These are phyloP conservation scores for Fusarium coffeatum DNA, from an alignment of 2,329 filamentous ascomycete genomes.

Conservation along the genomic window DNA sequence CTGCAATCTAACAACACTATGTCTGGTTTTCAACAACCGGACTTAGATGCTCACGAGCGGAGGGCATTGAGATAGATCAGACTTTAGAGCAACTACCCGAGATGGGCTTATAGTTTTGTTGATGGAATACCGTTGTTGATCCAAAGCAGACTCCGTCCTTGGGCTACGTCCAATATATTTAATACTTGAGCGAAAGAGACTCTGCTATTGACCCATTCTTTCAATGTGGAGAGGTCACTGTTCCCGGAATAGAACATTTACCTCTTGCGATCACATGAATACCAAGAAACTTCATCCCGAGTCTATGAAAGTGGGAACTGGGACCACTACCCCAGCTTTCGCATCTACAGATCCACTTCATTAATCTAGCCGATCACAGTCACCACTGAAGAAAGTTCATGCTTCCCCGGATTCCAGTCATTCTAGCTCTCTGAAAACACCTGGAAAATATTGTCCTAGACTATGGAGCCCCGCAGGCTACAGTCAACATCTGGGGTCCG, in stretches of 20 bases:
- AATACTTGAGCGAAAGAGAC: no score
- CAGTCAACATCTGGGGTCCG: background rate
- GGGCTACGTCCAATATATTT: no score
- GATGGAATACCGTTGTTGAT: no score
- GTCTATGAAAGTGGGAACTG: background rate
- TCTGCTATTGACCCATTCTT: no score
- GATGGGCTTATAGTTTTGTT: no score
- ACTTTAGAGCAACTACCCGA: accelerated
- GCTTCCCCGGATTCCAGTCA: background rate
- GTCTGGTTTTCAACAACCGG: background rate
- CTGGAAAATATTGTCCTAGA: no score
- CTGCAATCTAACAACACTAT: background rate
- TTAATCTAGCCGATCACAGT: background rate
- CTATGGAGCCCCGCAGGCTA: background rate
- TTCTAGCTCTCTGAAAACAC: background rate
- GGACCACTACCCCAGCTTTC: background rate
- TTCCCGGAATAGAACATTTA: no score
- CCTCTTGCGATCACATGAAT: background rate
- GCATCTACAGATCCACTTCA: background rate
- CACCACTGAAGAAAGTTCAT: background rate
- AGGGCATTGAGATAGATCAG: background rate
- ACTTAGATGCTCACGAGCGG: accelerated
- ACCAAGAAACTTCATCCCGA: background rate
- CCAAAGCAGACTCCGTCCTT: no score
- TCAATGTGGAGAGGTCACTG: no score